These are phyloP conservation scores for Saksenaea vasiformis DNA, from an alignment of 371 early-diverging fungal species.

Conservation along the genomic window DNA sequence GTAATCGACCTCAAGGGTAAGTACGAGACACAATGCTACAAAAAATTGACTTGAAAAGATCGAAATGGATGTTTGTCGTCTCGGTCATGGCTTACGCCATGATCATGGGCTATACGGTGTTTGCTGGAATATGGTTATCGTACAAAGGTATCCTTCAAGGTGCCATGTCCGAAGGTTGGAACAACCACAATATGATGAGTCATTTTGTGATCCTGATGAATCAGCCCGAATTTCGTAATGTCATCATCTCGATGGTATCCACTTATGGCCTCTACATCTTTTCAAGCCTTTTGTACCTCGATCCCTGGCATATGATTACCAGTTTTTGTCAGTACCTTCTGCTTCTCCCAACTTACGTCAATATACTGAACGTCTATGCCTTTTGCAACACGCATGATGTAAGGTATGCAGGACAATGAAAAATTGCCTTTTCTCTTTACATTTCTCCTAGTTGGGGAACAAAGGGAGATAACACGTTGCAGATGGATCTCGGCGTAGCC, in stretches of 20 bases:
- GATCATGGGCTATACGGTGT: constrained; percentile 60
- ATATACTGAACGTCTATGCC: constrained; percentile 90
- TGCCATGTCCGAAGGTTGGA: constrained; percentile 23
- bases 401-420: constrained; percentile 37
- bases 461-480: constrained; percentile 73
- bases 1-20: constrained; percentile 87
- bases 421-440: background rate
- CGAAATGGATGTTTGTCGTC: constrained; percentile 55
- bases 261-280: constrained; percentile 90
- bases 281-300: constrained; percentile 75
- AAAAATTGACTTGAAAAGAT: constrained; percentile 39
- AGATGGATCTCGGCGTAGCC: constrained; percentile 57
- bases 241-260: constrained; percentile 74
- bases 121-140: constrained; percentile 53
- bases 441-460: constrained; percentile 83
- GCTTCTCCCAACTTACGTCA: constrained; percentile 84
- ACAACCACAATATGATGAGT: constrained; percentile 6
- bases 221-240: constrained; percentile 70
- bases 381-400: constrained; percentile 90
- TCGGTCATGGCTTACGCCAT: constrained; percentile 54
- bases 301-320: constrained; percentile 94
- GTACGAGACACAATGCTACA: constrained; percentile 14
- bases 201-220: constrained; percentile 22
- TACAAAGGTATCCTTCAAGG: constrained; percentile 36
- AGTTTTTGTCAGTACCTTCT: constrained; percentile 86